Percentiles rank a stretch among this genome's conserved stretches.
These are phyloP conservation scores for Corymbia maculata DNA, from an alignment of 345 rosid species.

Conservation along the genomic window DNA sequence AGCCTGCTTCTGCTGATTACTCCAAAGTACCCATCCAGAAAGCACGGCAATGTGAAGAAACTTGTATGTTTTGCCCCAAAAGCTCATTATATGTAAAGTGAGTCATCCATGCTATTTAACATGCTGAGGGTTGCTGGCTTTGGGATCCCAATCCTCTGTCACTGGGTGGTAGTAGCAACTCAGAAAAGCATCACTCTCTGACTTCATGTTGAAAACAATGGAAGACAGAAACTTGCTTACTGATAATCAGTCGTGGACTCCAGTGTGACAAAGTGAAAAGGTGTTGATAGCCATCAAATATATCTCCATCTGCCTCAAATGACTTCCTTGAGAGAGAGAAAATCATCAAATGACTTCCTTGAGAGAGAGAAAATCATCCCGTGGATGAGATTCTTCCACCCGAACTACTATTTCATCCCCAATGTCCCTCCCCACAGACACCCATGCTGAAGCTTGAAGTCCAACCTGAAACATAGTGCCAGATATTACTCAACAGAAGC, in stretches of 20 bases:
- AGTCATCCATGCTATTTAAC: not conserved
- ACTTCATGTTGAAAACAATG: not conserved
- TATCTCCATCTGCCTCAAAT: not conserved
- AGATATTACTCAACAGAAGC: not conserved
- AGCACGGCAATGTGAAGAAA: not conserved
- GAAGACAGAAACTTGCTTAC: not conserved
- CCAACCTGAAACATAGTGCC: constrained; percentile 45
- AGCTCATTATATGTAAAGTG: not conserved
- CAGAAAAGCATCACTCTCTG: not conserved
- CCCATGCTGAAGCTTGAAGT: constrained; percentile 69
- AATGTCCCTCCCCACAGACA: constrained; percentile 55
- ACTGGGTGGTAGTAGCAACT: not conserved
- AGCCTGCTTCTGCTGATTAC: not conserved
- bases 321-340: constrained; percentile 57
- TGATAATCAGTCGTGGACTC: not conserved
- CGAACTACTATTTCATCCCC: constrained; percentile 80
- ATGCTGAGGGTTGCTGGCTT: not conserved
- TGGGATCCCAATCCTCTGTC: not conserved
- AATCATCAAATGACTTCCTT: constrained; percentile 57
- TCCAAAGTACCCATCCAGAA: not conserved
- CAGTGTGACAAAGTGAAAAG: not conserved
- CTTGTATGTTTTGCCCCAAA: not conserved
- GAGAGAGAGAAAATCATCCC: constrained; percentile 57
- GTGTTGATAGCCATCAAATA: not conserved
- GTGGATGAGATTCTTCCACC: constrained; percentile 84